Base-by-base conservation (phyloP, 2,329 filamentous ascomycete species). In the Parasarocladium wereldwijsianum region DNA sequence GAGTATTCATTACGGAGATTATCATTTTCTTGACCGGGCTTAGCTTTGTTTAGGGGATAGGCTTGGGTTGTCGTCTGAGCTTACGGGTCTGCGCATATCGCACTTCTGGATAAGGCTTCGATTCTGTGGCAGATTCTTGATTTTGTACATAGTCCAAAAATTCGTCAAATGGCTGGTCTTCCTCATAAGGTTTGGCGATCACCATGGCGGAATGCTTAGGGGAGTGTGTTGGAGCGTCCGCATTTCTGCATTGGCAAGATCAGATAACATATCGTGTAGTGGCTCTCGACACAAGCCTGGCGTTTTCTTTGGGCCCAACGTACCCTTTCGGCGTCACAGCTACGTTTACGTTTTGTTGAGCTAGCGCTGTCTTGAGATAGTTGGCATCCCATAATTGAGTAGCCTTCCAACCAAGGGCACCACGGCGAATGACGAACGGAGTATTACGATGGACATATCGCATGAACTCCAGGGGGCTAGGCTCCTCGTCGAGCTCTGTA, bases 391-490 rank as follows among this genome's bases (percentile, higher is more conserved):
- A 90, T 29, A 52, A 58, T 32, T 52, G 57, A 3, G 60, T 59
- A 0, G 81, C 78, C 22, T 57, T 54, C 78, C 80, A 87, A 20
- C 62, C 50, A 1, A 44, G 45, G 2, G 77, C 77, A 3, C 64
- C 78, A 7, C 62, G 56, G 21, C 76, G 64, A 17, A 86, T 57
- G 3, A 87, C 67, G 41, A 87, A 86, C 0, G 82, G 82, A 1
- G 71, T 66, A 46, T 87, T 90, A 20, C 60, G 64, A 11, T 76
- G 65, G 13, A 86, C 79, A 50, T 73, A 77, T 43, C 78, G 70
- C 72, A 85, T 78, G 47, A 87, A 87, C 44, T 86, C 76, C 5
- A 90, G 64, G 1, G 82, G 68, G 17, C 74, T 80, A 4, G 82
- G 82, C 28, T 76, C 69, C 24, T 67, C 58, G 10, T 58, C 24